Conservation (phyloP, 495 filamentous ascomycete genomes). For the Astrothelium subdiscretum region DNA sequence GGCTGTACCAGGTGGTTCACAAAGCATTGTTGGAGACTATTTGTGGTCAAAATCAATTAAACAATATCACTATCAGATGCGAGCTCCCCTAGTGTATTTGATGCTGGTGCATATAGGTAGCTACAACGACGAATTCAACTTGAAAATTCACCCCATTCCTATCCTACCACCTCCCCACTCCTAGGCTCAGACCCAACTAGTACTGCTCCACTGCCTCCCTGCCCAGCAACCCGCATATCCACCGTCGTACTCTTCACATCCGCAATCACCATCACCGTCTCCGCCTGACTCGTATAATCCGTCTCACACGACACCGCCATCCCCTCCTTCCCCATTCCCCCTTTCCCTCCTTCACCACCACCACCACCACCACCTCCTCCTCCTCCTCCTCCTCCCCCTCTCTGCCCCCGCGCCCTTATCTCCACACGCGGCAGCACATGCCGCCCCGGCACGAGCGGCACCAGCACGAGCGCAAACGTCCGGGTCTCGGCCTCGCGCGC, state of each 20-base stretch:
- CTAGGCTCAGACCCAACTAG: background rate
- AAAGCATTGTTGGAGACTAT: too few species aligned
- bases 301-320: conserved; percentile 53
- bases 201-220: background rate
- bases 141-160: too few species aligned
- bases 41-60: too few species aligned
- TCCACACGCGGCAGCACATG: conserved; percentile 68
- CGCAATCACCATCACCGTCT: conserved; percentile 64
- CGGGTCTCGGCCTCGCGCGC: conserved; percentile 39
- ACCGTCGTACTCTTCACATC: conserved; percentile 66
- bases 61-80: too few species aligned
- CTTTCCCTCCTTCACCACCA: conserved; percentile 26
- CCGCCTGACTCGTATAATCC: conserved; percentile 63
- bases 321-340: conserved; percentile 14
- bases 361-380: conserved; percentile 23
- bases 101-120: too few species aligned
- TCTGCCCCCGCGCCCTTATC: conserved; percentile 41
- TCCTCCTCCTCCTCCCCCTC: conserved; percentile 20
- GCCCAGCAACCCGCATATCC: conserved; percentile 1
- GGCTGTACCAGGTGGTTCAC: too few species aligned
- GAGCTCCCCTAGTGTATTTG: too few species aligned
- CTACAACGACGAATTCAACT: too few species aligned
- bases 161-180: background rate
- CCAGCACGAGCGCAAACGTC: conserved; percentile 51
- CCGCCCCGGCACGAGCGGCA: conserved; percentile 68